Percentiles rank a stretch among this genome's conserved stretches.
Conservation (phyloP, 1,284 basidiomycete species). For the Vanrija humicola region DNA sequence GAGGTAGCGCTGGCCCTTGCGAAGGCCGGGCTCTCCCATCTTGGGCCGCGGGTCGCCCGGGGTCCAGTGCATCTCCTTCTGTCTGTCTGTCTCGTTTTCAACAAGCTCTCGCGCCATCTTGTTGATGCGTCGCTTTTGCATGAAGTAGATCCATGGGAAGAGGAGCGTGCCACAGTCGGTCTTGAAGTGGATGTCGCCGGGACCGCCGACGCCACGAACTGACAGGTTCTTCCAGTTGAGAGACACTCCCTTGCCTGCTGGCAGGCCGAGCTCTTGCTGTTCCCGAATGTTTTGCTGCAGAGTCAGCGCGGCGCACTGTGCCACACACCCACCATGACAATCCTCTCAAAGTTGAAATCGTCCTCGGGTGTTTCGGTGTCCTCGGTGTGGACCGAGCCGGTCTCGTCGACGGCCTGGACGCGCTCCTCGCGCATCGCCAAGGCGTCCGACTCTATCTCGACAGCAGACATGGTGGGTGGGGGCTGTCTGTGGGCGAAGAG, state of each 20-base stretch:
- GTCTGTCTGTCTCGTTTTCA: background rate
- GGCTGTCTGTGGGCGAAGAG: no score
- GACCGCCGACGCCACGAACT: background rate
- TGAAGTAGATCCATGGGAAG: background rate
- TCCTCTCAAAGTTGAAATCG: background rate
- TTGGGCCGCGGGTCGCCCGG: constrained; percentile 1
- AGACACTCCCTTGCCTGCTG: background rate
- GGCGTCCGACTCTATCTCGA: no score
- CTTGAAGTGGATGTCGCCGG: background rate
- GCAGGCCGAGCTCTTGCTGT: background rate
- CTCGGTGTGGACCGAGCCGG: no score
- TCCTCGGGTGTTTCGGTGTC: background rate
- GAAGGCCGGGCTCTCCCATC: constrained; percentile 24
- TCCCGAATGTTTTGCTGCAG: no score
- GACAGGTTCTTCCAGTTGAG: constrained; percentile 3
- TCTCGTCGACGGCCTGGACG: no score
- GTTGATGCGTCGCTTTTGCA: background rate
- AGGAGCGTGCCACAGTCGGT: background rate
- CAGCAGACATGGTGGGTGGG: no score
- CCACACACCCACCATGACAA: background rate
- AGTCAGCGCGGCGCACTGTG: no score
- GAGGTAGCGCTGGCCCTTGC: constrained; percentile 36
- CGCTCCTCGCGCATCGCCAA: no score
- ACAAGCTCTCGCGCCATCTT: background rate
- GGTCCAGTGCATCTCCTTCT: background rate